Base-by-base conservation (phyloP, 441 rosid species). In the Isatis lusitanica region DNA sequence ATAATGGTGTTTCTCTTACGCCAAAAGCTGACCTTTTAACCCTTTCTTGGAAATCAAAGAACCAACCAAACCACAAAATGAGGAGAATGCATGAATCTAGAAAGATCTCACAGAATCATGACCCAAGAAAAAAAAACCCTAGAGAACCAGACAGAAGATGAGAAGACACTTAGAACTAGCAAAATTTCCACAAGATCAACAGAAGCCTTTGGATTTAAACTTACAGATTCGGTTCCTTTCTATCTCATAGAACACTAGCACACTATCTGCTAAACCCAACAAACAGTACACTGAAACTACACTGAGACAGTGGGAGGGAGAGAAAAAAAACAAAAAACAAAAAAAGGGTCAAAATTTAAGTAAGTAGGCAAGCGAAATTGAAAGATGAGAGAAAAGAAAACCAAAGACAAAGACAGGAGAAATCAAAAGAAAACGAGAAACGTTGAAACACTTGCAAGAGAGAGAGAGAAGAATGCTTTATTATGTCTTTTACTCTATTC, bases 231-330 rank as follows among this genome's bases (percentile, higher is more conserved):
- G 53, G 12, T 15, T 71, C 26, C 2, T 52, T 24, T 7, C 26
- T 18, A 28, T 33, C 46, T 56, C 10, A 21, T 2, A 64, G 33
- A 66, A 56, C n/a, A 60, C 57, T 36, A n/a, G n/a, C n/a, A 31
- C 53, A 65, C 43, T 40, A 28, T 21, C 28, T 42, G 63, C 11
- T 60, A 61, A 68, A 48, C n/a, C 68, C 31, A 62, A 43, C 48
- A 13, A 30, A 81, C 44, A 66, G 58, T 66, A 18, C 70, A 63
- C 73, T 63, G 52, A 66, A 77, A 68, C 69, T 63, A 16, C 74
- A 78, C 66, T 44, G 12, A 60, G 67, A 52, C 11, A 15, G 69
- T 28, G 46, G 46, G 66, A 69, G 24, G 12, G 62, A 57, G 43
- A 28, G 6, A 7, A 40, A 1, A 17, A 33, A 26, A 30, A n/a